These are phyloP conservation scores for Eimeria praecox DNA, from an alignment of 169 alveolate species.

Conservation along the genomic window DNA sequence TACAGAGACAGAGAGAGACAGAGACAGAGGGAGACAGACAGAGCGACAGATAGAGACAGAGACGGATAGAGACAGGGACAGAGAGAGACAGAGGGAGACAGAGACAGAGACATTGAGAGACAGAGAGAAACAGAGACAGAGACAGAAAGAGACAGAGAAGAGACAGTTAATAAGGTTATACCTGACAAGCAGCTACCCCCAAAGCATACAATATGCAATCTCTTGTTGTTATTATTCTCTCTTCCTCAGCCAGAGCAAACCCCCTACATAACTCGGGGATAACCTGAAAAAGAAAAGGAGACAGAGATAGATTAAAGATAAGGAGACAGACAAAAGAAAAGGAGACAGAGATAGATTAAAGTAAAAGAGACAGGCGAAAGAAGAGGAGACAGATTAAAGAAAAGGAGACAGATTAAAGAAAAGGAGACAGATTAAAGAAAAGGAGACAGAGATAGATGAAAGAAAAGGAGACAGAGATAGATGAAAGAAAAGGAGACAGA, in stretches of 20 bases:
- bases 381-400: too few relatives aligned
- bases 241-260: neutral
- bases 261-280: constrained; percentile 25
- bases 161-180: neutral
- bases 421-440: too few relatives aligned
- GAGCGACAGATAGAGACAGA: neutral
- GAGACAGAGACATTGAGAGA: neutral
- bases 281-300: neutral
- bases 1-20: neutral
- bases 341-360: too few relatives aligned
- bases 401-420: too few relatives aligned
- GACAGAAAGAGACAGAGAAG: neutral
- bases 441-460: neutral
- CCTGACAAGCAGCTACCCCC: constrained; percentile 80
- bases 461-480: too few relatives aligned
- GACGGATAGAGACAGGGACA: neutral
- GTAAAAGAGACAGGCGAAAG: too few relatives aligned
- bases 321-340: neutral
- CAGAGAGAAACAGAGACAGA: too few relatives aligned
- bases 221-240: neutral
- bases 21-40: neutral
- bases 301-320: too few relatives aligned
- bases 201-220: constrained; percentile 82
- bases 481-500: too few relatives aligned
- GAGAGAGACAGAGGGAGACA: neutral